These are phyloP conservation scores for Starmerella bacillaris DNA, from an alignment of 805 yeast genomes.

Conservation along the genomic window DNA sequence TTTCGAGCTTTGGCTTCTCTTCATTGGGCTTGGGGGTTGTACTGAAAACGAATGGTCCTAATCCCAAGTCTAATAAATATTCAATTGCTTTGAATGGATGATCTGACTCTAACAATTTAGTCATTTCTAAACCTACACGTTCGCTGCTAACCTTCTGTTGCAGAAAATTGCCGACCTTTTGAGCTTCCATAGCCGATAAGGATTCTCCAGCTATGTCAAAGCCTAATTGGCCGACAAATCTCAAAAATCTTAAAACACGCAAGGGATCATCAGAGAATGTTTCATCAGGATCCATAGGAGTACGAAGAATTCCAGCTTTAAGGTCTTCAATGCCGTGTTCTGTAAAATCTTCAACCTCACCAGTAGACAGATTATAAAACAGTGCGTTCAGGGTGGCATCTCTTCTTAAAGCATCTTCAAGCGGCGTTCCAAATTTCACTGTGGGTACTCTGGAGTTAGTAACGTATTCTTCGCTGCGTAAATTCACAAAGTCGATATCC, in stretches of 20 bases:
- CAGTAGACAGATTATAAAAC: conserved; percentile 60
- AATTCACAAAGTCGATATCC: conserved; percentile 87
- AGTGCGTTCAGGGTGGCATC: conserved; percentile 92
- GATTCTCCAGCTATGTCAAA: conserved; percentile 47
- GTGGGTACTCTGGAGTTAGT: conserved; percentile 66
- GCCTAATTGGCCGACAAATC: conserved; percentile 68
- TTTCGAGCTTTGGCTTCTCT: too few species aligned
- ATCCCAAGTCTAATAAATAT: conserved; percentile 35
- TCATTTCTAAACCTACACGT: conserved; percentile 71
- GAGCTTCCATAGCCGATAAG: conserved; percentile 41
- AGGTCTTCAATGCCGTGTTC: conserved; percentile 58
- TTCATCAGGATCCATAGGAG: conserved; percentile 70
- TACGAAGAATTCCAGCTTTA: conserved; percentile 49
- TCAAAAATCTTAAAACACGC: conserved; percentile 62
- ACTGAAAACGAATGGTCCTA: conserved; percentile 42
- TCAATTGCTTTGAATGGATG: conserved; percentile 48
- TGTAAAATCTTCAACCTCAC: conserved; percentile 70
- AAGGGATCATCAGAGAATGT: conserved; percentile 92
- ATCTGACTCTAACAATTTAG: conserved; percentile 50
- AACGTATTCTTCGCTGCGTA: conserved; percentile 74
- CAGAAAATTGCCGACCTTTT: conserved; percentile 40
- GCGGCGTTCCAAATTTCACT: conserved; percentile 71
- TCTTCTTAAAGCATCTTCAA: conserved; percentile 77
- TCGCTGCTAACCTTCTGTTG: conserved; percentile 69
- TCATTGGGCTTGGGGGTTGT: not conserved